Conservation (phyloP, 2,329 filamentous ascomycete genomes). For the Chaetomium sp. region DNA sequence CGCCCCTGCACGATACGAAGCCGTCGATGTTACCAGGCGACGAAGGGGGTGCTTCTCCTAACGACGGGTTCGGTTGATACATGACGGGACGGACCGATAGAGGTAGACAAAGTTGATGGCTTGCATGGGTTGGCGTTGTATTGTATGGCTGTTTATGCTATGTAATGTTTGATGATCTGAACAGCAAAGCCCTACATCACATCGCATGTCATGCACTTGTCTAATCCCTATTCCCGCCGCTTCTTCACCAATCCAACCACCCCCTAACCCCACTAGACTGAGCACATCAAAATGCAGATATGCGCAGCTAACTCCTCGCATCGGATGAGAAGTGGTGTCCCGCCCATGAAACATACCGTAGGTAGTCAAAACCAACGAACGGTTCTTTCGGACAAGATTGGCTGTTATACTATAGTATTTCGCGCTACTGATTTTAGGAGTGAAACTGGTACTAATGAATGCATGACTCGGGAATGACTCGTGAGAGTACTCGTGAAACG, state of each 20-base stretch:
- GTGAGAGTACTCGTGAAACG: background rate
- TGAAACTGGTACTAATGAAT: background rate
- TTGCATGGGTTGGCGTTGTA: conserved; percentile 24
- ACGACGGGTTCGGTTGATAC: conserved; percentile 38
- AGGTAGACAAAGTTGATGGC: conserved; percentile 9
- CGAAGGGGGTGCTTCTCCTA: conserved; percentile 17
- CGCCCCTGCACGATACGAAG: conserved; percentile 37
- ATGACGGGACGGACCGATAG: background rate
- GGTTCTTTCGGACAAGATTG: background rate
- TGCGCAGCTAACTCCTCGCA: too few relatives aligned
- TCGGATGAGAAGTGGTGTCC: too few relatives aligned
- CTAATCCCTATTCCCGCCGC: too few relatives aligned
- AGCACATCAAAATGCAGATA: too few relatives aligned
- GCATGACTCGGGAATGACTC: background rate
- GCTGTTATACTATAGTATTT: background rate
- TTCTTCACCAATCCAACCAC: too few relatives aligned
- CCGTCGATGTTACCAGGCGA: conserved; percentile 26
- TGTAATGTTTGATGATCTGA: conserved; percentile 1
- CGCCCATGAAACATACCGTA: too few relatives aligned
- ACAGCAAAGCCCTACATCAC: background rate
- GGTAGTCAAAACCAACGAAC: too few relatives aligned
- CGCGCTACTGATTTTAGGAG: background rate
- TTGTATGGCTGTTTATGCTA: background rate
- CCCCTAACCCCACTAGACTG: too few relatives aligned
- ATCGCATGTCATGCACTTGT: background rate